These are phyloP conservation scores for Lepiota venenata DNA, from an alignment of 768 basidiomycete species.

Conservation along the genomic window DNA sequence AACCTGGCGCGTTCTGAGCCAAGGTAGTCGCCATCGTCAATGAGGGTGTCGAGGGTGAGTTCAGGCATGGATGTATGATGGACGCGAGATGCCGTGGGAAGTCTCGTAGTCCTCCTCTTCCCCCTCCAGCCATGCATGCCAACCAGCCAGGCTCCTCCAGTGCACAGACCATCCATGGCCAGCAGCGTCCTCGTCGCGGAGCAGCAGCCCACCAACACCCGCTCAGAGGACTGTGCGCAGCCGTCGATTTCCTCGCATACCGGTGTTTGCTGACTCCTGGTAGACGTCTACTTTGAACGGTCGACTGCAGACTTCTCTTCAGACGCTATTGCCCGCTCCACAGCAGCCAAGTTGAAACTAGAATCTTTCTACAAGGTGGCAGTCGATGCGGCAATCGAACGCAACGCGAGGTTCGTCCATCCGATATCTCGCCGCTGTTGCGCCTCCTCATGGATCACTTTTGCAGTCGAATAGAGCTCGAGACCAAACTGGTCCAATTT, in stretches of 20 bases:
- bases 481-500: slow-evolving; percentile 77
- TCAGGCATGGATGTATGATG: slow-evolving; percentile 51
- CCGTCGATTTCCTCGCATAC: background rate
- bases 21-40: slow-evolving; percentile 75
- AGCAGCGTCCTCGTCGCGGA: slow-evolving; percentile 33
- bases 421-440: background rate
- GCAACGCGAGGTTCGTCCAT: slow-evolving; percentile 76
- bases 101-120: slow-evolving; percentile 10
- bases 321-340: slow-evolving; percentile 84
- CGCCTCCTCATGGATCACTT: background rate
- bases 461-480: slow-evolving; percentile 81
- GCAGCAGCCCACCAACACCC: slow-evolving; percentile 32
- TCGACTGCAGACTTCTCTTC: slow-evolving; percentile 79
- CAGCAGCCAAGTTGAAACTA: slow-evolving; percentile 93
- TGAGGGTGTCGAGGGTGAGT: slow-evolving; percentile 69
- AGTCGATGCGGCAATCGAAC: slow-evolving; percentile 93
- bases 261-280: slow-evolving; percentile 7
- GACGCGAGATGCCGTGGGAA: slow-evolving; percentile 14
- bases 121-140: slow-evolving; percentile 27
- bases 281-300: slow-evolving; percentile 95
- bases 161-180: slow-evolving; percentile 21
- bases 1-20: slow-evolving; percentile 71
- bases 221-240: slow-evolving; percentile 43
- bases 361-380: slow-evolving; percentile 98
- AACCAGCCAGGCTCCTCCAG: slow-evolving; percentile 30